Evolutionary conservation across 495 filamentous ascomycete genomes (phyloP).

Genomic region (Venustampulla echinocandica): DNA sequence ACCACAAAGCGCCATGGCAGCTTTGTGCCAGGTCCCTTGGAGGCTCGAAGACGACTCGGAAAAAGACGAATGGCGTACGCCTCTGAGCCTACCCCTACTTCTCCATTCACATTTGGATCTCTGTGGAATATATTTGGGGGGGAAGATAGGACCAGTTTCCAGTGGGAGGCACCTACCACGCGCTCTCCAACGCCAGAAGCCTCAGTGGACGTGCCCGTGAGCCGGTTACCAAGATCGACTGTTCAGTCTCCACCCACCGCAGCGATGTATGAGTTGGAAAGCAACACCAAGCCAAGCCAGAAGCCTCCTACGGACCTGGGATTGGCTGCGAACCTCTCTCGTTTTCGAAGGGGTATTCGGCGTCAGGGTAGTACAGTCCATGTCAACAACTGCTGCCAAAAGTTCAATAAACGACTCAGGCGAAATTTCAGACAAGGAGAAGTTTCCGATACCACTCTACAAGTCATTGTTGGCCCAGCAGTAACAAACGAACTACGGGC

Average conservation of each 20-base stretch:
- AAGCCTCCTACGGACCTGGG: not conserved
- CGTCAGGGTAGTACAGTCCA: not conserved
- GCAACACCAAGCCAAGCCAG: not conserved
- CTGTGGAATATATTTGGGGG: conserved; percentile 23
- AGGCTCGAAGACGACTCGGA: conserved; percentile 43
- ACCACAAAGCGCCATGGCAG: conserved; percentile 24
- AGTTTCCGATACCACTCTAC: conserved; percentile 7
- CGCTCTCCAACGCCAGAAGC: not conserved
- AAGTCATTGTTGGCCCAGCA: not conserved
- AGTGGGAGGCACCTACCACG: conserved; percentile 37
- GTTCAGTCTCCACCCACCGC: no score
- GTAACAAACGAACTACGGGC: conserved; percentile 2
- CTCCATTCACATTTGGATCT: not conserved
- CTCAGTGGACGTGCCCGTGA: not conserved
- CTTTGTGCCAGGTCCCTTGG: conserved; percentile 38
- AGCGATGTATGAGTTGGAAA: not conserved
- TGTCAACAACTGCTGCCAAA: not conserved
- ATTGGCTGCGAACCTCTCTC: not conserved
- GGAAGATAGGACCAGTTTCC: conserved; percentile 31
- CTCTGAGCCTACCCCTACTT: conserved; percentile 27
- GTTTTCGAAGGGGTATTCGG: conserved; percentile 1
- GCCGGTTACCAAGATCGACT: conserved; percentile 13
- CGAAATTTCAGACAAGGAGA: conserved; percentile 14
- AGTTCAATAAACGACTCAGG: conserved; percentile 10
- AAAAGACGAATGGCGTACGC: conserved; percentile 40